These are phyloP conservation scores for Metschnikowia shivogae DNA, from an alignment of 805 yeast species.

Conservation along the genomic window DNA sequence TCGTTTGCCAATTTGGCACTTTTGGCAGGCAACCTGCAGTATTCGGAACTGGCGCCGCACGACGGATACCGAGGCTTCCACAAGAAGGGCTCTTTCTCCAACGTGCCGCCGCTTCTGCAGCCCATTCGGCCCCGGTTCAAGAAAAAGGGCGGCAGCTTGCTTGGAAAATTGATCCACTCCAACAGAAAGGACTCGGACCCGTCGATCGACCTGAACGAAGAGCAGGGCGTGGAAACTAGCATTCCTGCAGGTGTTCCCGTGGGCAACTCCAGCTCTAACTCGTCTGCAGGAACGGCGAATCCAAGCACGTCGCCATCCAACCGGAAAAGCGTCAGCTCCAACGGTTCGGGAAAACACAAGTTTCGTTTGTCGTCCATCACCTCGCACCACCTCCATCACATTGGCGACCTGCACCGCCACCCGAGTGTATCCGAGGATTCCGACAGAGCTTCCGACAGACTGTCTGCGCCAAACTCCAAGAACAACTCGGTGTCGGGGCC, in stretches of 20 bases:
- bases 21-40: neutral
- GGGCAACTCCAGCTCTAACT: slow-evolving; percentile 18
- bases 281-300: slow-evolving; percentile 7
- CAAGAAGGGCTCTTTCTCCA: slow-evolving; percentile 23
- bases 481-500: slow-evolving; percentile 14
- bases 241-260: slow-evolving; percentile 1
- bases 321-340: slow-evolving; percentile 12
- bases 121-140: slow-evolving; percentile 47
- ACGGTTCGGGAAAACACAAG: slow-evolving; percentile 27
- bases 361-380: slow-evolving; percentile 35
- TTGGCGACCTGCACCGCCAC: slow-evolving; percentile 11
- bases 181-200: slow-evolving; percentile 29
- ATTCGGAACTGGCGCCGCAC: slow-evolving; percentile 4
- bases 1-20: slow-evolving; percentile 9
- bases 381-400: slow-evolving; percentile 21
- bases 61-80: slow-evolving; percentile 41
- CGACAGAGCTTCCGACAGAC: slow-evolving; percentile 9
- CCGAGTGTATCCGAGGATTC: slow-evolving; percentile 14
- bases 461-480: slow-evolving; percentile 11
- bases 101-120: slow-evolving; percentile 45
- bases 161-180: slow-evolving; percentile 38
- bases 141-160: slow-evolving; percentile 31
- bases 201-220: slow-evolving; percentile 8
- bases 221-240: slow-evolving; percentile 1
- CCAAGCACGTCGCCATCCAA: neutral